Conservation (phyloP, 2,329 filamentous ascomycete species). For the Magnaporthales sp. region DNA sequence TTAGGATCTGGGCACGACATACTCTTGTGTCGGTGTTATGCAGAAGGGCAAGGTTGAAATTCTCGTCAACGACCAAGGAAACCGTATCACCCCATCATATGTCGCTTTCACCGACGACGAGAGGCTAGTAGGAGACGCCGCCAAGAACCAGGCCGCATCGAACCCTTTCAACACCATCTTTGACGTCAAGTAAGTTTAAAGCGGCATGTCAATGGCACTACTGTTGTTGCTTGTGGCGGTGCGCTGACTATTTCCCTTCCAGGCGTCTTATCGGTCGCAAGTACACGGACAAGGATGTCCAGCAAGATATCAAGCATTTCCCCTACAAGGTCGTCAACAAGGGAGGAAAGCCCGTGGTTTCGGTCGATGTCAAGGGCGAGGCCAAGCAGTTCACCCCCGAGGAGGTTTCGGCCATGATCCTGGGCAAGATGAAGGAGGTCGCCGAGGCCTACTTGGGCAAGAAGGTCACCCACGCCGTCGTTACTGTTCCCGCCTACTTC, state of each 20-base stretch:
- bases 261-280: constrained; percentile 83
- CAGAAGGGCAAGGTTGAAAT: constrained; percentile 92
- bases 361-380: constrained; percentile 51
- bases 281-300: constrained; percentile 75
- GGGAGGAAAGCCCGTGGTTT: constrained; percentile 80
- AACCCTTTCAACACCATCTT: constrained; percentile 72
- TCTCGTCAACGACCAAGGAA: constrained; percentile 92
- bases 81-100: constrained; percentile 92
- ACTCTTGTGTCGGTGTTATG: constrained; percentile 91
- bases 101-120: constrained; percentile 97
- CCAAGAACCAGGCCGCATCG: constrained; percentile 85
- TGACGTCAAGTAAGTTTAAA: constrained; percentile 66
- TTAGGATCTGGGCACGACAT: constrained; percentile 78
- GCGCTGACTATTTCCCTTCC: constrained; percentile 21
- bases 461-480: constrained; percentile 80
- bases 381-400: constrained; percentile 54
- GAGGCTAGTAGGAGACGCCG: constrained; percentile 91
- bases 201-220: neutral
- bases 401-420: constrained; percentile 53
- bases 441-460: constrained; percentile 71
- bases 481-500: constrained; percentile 96
- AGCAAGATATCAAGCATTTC: constrained; percentile 95
- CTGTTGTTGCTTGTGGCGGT: neutral
- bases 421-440: constrained; percentile 54
- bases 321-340: constrained; percentile 90